A percentile compares a stretch with the other conserved stretches of the same genome.
Evolutionary conservation across 2,329 filamentous ascomycete genomes (phyloP).

Genomic region (Scortechinia acanthostroma): DNA sequence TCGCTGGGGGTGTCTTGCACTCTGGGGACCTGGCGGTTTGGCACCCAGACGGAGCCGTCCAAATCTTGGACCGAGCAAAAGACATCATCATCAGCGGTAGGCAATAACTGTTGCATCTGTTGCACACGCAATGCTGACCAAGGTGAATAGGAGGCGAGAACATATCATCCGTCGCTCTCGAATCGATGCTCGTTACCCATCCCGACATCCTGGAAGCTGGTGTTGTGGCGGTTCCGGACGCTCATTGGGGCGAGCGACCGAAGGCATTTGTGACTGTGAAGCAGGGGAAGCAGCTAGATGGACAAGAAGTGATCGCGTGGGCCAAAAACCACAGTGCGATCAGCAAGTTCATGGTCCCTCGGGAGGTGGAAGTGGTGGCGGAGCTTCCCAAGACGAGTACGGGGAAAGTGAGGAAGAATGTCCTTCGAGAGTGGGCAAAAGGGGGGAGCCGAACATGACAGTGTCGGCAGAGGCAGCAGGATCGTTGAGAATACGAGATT

Average conservation of each 20-base stretch:
- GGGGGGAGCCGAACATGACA: constrained; percentile 31
- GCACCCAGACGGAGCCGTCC: constrained; percentile 82
- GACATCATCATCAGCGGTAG: constrained; percentile 94
- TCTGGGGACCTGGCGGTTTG: constrained; percentile 89
- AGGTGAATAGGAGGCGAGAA: constrained; percentile 75
- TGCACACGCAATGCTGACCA: constrained; percentile 2
- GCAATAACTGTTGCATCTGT: constrained; percentile 12
- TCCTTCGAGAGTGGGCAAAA: constrained; percentile 79
- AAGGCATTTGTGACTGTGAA: constrained; percentile 87
- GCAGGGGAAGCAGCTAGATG: constrained; percentile 48
- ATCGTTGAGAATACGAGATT: too few species aligned
- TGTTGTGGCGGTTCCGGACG: constrained; percentile 79
- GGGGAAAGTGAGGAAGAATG: constrained; percentile 93
- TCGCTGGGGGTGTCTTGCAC: constrained; percentile 78
- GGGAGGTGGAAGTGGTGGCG: constrained; percentile 68
- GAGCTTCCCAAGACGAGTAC: constrained; percentile 96
- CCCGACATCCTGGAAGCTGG: constrained; percentile 85
- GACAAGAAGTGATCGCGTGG: constrained; percentile 75
- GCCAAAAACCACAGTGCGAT: constrained; percentile 74
- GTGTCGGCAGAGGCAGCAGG: too few species aligned
- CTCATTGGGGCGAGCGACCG: constrained; percentile 91
- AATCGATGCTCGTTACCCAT: constrained; percentile 82
- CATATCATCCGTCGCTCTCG: constrained; percentile 86
- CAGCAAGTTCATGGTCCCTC: constrained; percentile 80
- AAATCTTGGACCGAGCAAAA: constrained; percentile 90